These are phyloP conservation scores for Meredithiella fracta DNA, from an alignment of 2,329 filamentous ascomycete genomes.

Conservation along the genomic window DNA sequence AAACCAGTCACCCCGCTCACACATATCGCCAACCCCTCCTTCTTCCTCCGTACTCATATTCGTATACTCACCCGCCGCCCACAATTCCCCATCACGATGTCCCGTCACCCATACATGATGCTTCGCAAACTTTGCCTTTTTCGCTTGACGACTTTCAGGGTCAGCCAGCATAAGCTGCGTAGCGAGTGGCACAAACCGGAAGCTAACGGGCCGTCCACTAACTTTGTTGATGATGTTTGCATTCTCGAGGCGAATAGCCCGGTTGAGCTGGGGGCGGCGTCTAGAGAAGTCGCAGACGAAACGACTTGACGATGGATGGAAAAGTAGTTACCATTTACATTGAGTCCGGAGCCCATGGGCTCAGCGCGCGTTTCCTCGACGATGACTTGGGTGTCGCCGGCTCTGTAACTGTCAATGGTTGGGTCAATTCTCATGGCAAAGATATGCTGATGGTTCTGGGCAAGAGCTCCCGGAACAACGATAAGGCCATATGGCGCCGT, in stretches of 20 bases:
- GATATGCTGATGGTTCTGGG: conserved; percentile 55
- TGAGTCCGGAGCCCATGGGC: conserved; percentile 32
- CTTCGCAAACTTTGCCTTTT: conserved; percentile 28
- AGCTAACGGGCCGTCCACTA: conserved; percentile 33
- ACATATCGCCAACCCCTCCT: conserved; percentile 31
- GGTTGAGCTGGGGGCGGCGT: conserved; percentile 38
- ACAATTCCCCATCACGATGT: conserved; percentile 33
- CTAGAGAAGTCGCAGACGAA: conserved; percentile 29
- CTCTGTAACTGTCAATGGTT: conserved; percentile 34
- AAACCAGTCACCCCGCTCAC: conserved; percentile 31
- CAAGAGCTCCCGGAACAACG: conserved; percentile 46
- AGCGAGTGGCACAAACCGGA: conserved; percentile 30
- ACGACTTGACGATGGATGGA: conserved; percentile 33
- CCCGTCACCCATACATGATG: conserved; percentile 35
- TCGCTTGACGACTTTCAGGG: conserved; percentile 26
- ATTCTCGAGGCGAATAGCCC: conserved; percentile 34
- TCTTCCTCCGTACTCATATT: conserved; percentile 30
- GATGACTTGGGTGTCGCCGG: conserved; percentile 32
- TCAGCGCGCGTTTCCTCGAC: conserved; percentile 24
- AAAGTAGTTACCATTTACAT: conserved; percentile 47
- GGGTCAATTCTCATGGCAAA: conserved; percentile 51
- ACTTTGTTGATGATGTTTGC: conserved; percentile 27
- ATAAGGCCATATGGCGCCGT: conserved; percentile 40
- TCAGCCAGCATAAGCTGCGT: conserved; percentile 33
- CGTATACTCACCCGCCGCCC: conserved; percentile 34